Conservation (phyloP, 202 grass and related monocot species). For the Setaria viridis region DNA sequence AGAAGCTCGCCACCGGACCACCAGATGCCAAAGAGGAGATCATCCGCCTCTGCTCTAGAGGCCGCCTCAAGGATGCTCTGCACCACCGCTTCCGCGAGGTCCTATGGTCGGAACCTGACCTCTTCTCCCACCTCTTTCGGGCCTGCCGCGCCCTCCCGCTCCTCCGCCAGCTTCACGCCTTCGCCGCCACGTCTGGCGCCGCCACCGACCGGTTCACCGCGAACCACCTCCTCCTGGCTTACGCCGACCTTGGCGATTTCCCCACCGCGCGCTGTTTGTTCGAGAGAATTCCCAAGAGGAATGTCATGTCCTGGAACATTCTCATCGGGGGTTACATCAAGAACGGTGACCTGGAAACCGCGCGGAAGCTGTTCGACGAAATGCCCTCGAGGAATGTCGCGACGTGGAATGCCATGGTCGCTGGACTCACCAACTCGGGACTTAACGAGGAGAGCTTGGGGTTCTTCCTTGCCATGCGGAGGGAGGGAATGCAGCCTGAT, state of each 20-base stretch:
- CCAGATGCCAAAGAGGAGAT: constrained; percentile 42
- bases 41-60: constrained; percentile 51
- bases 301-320: constrained; percentile 81
- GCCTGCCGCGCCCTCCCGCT: constrained; percentile 49
- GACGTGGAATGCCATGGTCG: constrained; percentile 68
- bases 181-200: constrained; percentile 49
- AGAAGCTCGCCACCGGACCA: constrained; percentile 1
- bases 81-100: constrained; percentile 40
- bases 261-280: constrained; percentile 46
- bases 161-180: constrained; percentile 58
- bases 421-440: constrained; percentile 58
- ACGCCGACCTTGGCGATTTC: constrained; percentile 46
- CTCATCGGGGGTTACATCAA: constrained; percentile 55
- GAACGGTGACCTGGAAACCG: constrained; percentile 42
- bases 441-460: constrained; percentile 56
- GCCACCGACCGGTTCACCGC: constrained; percentile 61
- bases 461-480: constrained; percentile 53
- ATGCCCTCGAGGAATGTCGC: constrained; percentile 68
- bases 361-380: constrained; percentile 58
- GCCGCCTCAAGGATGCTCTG: constrained; percentile 55
- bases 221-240: constrained; percentile 61
- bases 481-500: constrained; percentile 56
- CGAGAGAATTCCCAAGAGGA: constrained; percentile 48
- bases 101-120: constrained; percentile 43
- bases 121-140: constrained; percentile 57